phyloP scores from a whole-genome alignment of 75 land plant species.

The Pinus taeda region DNA sequence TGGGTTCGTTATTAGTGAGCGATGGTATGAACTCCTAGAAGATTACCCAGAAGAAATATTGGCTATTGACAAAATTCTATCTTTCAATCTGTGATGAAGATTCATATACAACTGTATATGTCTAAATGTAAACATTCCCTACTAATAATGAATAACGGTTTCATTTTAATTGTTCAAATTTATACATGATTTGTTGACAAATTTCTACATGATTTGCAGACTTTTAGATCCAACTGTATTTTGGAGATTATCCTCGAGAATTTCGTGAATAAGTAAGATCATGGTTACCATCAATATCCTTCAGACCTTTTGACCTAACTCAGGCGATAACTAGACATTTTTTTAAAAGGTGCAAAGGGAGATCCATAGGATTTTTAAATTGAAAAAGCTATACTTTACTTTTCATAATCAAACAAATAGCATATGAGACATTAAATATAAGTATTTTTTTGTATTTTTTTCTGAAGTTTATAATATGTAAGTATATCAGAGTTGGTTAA shows the following conservation, averaged over 20 bases:
- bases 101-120: no score
- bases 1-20: constrained; percentile 32
- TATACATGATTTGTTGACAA: background rate
- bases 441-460: no score
- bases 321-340: background rate
- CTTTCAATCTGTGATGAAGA: constrained; percentile 36
- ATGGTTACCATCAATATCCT: constrained; percentile 25
- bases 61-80: constrained; percentile 40
- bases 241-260: constrained; percentile 39
- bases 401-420: no score
- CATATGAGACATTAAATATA: no score
- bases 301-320: constrained; percentile 13
- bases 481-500: no score
- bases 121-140: no score
- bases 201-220: constrained; percentile 11
- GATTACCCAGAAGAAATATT: constrained; percentile 24
- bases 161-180: no score
- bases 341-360: no score
- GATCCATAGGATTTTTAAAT: no score
- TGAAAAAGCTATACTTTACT: no score
- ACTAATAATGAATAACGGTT: no score
- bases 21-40: constrained; percentile 56
- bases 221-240: constrained; percentile 37
- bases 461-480: no score
- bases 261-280: constrained; percentile 22